A percentile compares a stretch with the other conserved stretches of the same genome.
Conservation (phyloP, 129 eudicot species). For the Artemisia tridentata region DNA sequence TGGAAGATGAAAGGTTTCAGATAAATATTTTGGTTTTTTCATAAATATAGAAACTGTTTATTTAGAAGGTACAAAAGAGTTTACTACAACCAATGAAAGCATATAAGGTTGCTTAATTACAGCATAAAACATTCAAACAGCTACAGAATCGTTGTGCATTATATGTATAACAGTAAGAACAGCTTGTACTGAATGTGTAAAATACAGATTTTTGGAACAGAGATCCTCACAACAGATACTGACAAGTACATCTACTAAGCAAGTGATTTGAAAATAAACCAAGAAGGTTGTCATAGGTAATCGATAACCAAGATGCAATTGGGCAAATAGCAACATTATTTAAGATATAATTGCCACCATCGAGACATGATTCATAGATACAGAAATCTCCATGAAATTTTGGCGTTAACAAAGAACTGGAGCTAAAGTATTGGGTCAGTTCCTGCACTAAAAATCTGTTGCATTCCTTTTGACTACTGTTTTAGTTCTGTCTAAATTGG, state of each 20-base stretch:
- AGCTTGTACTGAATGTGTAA: neutral
- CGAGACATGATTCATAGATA: no score
- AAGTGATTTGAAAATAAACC: neutral
- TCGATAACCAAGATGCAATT: neutral
- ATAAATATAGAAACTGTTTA: no score
- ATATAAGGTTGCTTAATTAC: neutral
- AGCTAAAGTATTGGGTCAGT: neutral
- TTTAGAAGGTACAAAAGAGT: no score
- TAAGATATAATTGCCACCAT: neutral
- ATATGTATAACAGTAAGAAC: neutral
- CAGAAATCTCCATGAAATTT: no score
- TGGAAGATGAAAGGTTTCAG: neutral
- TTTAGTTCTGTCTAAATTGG: neutral
- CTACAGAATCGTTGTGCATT: neutral
- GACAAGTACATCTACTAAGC: neutral
- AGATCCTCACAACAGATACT: neutral
- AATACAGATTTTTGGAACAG: neutral
- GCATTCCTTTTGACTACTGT: neutral
- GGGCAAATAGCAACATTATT: neutral
- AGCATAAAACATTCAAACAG: neutral
- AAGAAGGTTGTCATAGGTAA: no score
- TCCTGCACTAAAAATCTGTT: neutral
- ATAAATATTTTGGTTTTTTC: neutral
- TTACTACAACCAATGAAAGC: neutral
- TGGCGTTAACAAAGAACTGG: neutral